phyloP scores from a whole-genome alignment of 352 stramenopile genomes.

The Globisporangium canariense region DNA sequence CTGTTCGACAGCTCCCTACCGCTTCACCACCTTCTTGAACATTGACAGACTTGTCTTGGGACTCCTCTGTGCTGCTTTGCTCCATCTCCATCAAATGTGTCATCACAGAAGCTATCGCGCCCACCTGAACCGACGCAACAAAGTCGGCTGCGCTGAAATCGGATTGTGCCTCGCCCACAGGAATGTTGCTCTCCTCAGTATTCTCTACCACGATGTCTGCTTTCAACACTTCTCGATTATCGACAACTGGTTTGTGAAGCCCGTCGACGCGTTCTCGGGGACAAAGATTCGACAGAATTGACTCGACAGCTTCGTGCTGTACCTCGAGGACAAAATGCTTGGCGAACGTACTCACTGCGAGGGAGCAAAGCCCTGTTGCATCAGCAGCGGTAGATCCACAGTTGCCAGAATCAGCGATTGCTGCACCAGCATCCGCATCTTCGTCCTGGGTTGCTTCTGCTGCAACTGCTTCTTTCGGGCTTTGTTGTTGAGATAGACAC shows the following conservation, averaged over 20 bases:
- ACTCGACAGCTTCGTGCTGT: not conserved
- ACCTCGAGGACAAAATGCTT: not conserved
- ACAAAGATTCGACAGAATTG: not conserved
- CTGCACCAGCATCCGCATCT: not conserved
- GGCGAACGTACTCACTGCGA: not conserved
- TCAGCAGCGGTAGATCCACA: not conserved
- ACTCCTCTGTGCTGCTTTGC: not conserved
- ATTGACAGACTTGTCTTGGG: not conserved
- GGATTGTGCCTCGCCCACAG: not conserved
- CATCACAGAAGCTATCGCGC: not conserved
- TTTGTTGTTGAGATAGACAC: too few relatives aligned
- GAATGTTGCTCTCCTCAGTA: not conserved
- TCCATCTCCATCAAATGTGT: not conserved
- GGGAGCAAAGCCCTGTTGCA: not conserved
- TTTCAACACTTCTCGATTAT: not conserved
- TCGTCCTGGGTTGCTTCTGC: too few relatives aligned
- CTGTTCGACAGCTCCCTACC: not conserved
- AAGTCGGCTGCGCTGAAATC: conserved; percentile 6
- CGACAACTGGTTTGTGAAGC: not conserved
- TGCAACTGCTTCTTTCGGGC: too few relatives aligned
- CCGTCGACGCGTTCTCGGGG: not conserved
- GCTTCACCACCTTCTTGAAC: not conserved
- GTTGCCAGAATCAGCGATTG: not conserved
- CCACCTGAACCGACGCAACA: not conserved
- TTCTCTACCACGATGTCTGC: not conserved